Evolutionary conservation across 805 yeast species (phyloP), one percentile per base, ranked within the genome.

Genomic region (Metschnikowia chrysomelidarum): DNA sequence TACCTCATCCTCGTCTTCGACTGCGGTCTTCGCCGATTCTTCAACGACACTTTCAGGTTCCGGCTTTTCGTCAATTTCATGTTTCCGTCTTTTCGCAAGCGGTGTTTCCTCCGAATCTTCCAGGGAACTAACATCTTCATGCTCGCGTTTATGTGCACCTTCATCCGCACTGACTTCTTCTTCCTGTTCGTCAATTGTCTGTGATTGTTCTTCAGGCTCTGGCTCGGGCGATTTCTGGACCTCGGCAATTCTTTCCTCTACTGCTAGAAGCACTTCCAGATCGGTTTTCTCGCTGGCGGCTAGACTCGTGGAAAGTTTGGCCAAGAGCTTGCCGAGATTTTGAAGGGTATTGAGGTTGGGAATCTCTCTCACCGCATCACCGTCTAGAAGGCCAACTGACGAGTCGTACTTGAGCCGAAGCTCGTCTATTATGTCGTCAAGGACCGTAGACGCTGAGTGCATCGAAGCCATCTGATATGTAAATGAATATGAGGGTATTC

Each of bases 351-450:
- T 67, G 14, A 64, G 73, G 14, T 64, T 58, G 5, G 74, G 67
- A 2, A 63, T 49, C 19, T 56, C 59, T 19, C 71, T 60, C 0
- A 75, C 64, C 5, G 69, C 50, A 13, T 76, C 80, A 0, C 89
- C 89, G 45, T 72, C 79, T 16, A 82, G 57, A 34, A 75, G 56
- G 1, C 88, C 88, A 12, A 73, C 63, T 24, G 76, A 73, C 4
- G 73, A 62, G 48, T 81, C 85, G 50, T 76, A 82, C 1, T 74
- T 60, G 34, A 82, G 55, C 30, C 69, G 65, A 24, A 80, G 56
- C 43, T 75, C 76, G 29, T 62, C 60, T 35, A 82, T 59, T 10
- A 82, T 71, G 36, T 74, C 73, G 19, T 70, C 69, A 33, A 82
- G 52, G 6, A 66, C 59, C 4, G 71, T 67, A 4, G 72, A 59